Evolutionary conservation across 306 rosid genomes (phyloP).

Genomic region (Glycyrrhiza uralensis): DNA sequence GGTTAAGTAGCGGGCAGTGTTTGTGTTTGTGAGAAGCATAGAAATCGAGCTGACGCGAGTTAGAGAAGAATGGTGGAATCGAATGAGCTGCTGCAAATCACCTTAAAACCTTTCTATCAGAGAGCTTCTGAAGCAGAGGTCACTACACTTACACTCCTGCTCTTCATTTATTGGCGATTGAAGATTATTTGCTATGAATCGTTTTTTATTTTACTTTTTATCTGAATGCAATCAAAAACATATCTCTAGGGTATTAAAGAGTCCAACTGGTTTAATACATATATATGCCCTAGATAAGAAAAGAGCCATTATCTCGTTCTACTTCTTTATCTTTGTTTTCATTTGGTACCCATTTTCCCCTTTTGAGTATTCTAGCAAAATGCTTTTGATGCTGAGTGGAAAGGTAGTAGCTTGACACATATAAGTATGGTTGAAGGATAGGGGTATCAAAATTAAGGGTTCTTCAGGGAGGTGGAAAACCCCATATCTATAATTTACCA

Average conservation of each 20-base stretch:
- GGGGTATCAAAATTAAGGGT: neutral
- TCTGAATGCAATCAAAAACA: neutral
- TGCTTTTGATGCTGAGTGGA: neutral
- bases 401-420: neutral
- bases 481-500: neutral
- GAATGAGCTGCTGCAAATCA: conserved; percentile 26
- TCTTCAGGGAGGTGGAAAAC: neutral
- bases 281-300: neutral
- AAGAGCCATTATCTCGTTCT: too few species aligned
- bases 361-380: neutral
- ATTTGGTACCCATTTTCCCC: neutral
- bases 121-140: conserved; percentile 90
- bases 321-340: neutral
- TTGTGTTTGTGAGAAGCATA: too few species aligned
- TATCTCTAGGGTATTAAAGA: neutral
- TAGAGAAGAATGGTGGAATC: conserved; percentile 50
- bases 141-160: neutral
- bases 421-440: neutral
- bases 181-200: neutral
- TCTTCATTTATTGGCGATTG: neutral
- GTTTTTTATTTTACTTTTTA: neutral
- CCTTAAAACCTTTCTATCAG: conserved; percentile 63
- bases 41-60: neutral
- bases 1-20: too few species aligned
- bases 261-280: neutral